Evolutionary conservation across 208 protist genomes (phyloP), one percentile per base, ranked within the genome.

Genomic region (Trypanosoma congolense): DNA sequence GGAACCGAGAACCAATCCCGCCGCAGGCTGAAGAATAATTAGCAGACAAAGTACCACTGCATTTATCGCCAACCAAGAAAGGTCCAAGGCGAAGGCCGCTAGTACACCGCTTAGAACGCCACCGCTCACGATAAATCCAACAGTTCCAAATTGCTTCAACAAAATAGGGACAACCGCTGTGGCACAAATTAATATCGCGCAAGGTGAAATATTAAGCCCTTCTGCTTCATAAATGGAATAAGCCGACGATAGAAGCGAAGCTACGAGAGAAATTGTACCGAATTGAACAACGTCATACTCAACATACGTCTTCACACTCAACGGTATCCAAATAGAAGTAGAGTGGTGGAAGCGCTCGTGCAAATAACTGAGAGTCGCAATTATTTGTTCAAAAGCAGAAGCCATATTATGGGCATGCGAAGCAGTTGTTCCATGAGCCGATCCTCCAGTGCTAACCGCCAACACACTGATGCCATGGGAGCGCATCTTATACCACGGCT

Each of bases 281-380:
- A 83, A 82, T 54, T 88, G 80, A 19, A 70, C 57, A 43, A 77
- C 62, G 61, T 88, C 80, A 63, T 79, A 84, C 57, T 73, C 63
- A 18, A 88, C 67, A 45, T 82, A 84, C 24, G 42, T 25, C 16
- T 24, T 53, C 6, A 45, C 30, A 56, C 65, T 68, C 26, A 82
- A 40, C 14, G 74, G 71, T 22, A 84, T 52, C 72, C 74, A 88
- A 42, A 81, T 75, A 57, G 73, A 88, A 9, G 64, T 80, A 53
- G 80, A 78, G 61, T 84, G 80, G 66, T 84, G 77, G 22, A 84
- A 80, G 19, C 75, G 70, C 50, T 88, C 76, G 45, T 88, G 73
- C 33, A 88, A 50, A 4, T 77, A 76, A 28, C 72, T 84, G n/a
- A 88, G 49, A 3, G 77, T 75, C 22, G 70, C 49, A 33, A 88